Base-by-base conservation (phyloP, 805 yeast species). In the Citeromyces matritensis region DNA sequence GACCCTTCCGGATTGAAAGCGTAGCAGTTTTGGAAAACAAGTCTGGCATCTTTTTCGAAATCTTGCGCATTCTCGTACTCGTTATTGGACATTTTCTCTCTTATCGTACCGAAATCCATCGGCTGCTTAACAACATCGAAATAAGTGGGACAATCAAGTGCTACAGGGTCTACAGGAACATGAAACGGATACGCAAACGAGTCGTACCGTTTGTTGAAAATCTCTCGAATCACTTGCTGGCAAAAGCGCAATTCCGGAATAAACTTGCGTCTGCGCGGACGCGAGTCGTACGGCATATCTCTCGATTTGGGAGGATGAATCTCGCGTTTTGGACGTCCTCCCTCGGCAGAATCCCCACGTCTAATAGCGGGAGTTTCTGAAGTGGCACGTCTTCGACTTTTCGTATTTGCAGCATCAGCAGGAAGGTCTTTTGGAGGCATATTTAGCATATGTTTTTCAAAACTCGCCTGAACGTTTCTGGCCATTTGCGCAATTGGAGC, bases 261-360 rank as follows among this genome's bases (percentile, higher is more conserved):
- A 48, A 64, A 74, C 60, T 84, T 88, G 69, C 88, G 86, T 57
- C 82, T 82, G 41, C 93, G 71, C 29, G 98, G 98, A 48, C 86
- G 66, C 33, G 73, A 73, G 46, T 85, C 95, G 46, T 83, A 84
- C 3, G 94, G 93, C 52, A 86, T 71, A 49, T 91, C 96, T 48
- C 83, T 83, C 23, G 95, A 82, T 48, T 81, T 78, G 33, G 98
- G 98, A 3, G 98, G 98, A 51, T 86, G 96, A 30, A 91, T 84
- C 42, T 84, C 91, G 42, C 98, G 72, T 55, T 88, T 88, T 25
- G 97, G 97, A 42, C 98, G 67, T 21, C 86, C 91, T 26, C 42
- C 51, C 19, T 53, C 47, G 15, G 76, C 73, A 23, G 79, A 72
- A 37, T 84, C 94, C n/a, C n/a, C n/a, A 35, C 88, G 66, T 49